Conservation (phyloP, 31 red algal genomes). For the Odonthalia washingtoniensis region DNA sequence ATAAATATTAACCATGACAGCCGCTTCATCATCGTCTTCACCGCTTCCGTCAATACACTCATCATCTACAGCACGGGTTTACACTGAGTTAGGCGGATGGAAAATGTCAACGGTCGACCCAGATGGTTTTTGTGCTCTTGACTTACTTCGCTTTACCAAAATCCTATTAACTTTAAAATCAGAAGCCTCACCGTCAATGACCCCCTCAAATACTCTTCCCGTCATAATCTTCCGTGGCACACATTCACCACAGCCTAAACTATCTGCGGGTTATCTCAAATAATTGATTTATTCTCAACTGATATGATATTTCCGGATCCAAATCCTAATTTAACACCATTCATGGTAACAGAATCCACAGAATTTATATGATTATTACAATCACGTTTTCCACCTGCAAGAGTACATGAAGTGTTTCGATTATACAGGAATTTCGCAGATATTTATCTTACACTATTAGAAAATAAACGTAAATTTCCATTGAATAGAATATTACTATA, state of each 20-base stretch:
- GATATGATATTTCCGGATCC: slow-evolving; percentile 53
- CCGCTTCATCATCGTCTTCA: no score
- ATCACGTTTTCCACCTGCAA: slow-evolving; percentile 62
- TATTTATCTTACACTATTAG: slow-evolving; percentile 71
- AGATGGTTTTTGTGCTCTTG: slow-evolving; percentile 65
- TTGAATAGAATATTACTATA: slow-evolving; percentile 46
- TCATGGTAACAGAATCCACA: slow-evolving; percentile 75
- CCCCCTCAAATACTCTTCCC: slow-evolving; percentile 61
- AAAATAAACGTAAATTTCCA: slow-evolving; percentile 47
- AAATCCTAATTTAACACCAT: slow-evolving; percentile 64
- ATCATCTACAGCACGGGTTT: slow-evolving; percentile 55
- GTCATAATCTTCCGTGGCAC: slow-evolving; percentile 55
- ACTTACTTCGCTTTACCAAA: slow-evolving; percentile 73
- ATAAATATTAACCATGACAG: no score
- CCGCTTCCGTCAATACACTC: background rate
- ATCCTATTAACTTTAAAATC: slow-evolving; percentile 57
- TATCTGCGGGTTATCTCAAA: slow-evolving; percentile 50
- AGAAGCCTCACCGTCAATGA: slow-evolving; percentile 71
- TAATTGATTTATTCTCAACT: slow-evolving; percentile 65
- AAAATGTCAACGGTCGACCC: slow-evolving; percentile 77
- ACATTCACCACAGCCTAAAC: slow-evolving; percentile 22
- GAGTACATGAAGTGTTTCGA: slow-evolving; percentile 52
- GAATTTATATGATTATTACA: slow-evolving; percentile 62
- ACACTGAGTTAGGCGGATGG: slow-evolving; percentile 76
- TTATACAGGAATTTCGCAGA: slow-evolving; percentile 61